Evolutionary conservation across 2,329 filamentous ascomycete genomes (phyloP).

Genomic region (Orbilia ellipsospora): DNA sequence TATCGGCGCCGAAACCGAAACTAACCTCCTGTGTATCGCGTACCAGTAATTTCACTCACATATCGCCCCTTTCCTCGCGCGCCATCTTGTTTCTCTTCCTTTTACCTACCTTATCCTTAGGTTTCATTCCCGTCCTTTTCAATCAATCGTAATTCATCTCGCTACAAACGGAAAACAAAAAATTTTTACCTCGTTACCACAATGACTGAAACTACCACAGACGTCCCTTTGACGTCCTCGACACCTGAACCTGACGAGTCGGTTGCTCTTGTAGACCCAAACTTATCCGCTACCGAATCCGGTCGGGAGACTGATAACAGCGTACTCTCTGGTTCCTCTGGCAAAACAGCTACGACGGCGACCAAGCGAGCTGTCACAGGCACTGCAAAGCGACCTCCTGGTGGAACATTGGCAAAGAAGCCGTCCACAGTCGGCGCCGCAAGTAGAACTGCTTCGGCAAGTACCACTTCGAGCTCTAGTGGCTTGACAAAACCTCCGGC

Average conservation of each 20-base stretch:
- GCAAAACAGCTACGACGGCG: constrained; percentile 40
- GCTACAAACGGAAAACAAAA: constrained; percentile 3
- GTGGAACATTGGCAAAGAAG: constrained; percentile 53
- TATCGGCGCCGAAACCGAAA: constrained; percentile 18
- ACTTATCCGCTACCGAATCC: constrained; percentile 48
- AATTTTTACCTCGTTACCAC: neutral
- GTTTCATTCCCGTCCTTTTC: constrained; percentile 1
- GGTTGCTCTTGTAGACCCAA: constrained; percentile 25
- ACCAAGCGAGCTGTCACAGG: constrained; percentile 38
- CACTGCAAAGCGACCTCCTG: constrained; percentile 48
- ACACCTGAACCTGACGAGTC: constrained; percentile 50
- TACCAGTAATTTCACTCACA: constrained; percentile 7
- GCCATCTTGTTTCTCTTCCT: neutral
- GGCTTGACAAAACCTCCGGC: constrained; percentile 47
- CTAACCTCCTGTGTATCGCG: constrained; percentile 20
- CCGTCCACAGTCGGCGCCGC: constrained; percentile 39
- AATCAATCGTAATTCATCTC: constrained; percentile 5
- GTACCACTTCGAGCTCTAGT: constrained; percentile 20
- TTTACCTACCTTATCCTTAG: neutral
- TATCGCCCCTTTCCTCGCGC: constrained; percentile 5
- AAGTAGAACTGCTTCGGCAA: constrained; percentile 21
- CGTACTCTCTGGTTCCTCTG: constrained; percentile 43
- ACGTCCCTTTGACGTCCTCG: constrained; percentile 45
- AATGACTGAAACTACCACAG: constrained; percentile 45
- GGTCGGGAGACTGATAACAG: constrained; percentile 45